Conservation (phyloP, 257 asterid species). For the Nicotiana noctiflora region DNA sequence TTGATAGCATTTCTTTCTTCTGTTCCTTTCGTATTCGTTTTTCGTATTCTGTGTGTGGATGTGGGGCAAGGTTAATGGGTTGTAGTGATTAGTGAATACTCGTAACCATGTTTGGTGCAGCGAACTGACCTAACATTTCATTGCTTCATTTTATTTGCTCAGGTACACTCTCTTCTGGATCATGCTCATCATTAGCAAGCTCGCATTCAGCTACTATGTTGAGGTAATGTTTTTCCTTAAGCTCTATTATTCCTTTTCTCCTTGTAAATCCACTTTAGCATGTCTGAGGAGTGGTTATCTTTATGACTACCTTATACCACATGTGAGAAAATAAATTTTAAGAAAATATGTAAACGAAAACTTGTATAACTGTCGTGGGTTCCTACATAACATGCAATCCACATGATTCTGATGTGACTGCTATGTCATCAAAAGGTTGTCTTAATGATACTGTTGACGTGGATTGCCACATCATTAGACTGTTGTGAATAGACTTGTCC, state of each 20-base stretch:
- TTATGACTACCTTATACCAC: background rate
- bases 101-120: background rate
- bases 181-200: conserved; percentile 81
- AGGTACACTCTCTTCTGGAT: conserved; percentile 96
- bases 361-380: background rate
- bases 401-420: background rate
- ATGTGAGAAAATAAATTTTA: background rate
- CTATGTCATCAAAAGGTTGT: background rate
- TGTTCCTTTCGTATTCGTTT: background rate
- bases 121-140: background rate
- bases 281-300: background rate
- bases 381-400: background rate
- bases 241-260: background rate
- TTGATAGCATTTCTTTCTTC: background rate
- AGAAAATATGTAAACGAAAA: background rate
- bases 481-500: background rate
- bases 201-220: conserved; percentile 96
- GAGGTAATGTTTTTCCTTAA: conserved; percentile 49
- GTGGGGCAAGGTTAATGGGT: background rate
- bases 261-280: background rate
- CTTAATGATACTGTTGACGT: background rate
- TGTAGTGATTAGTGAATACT: background rate
- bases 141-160: conserved; percentile 16
- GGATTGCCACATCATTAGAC: background rate
- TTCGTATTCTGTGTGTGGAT: background rate